Base-by-base conservation (phyloP, 2,329 filamentous ascomycete species). In the Ceratocystis variospora region DNA sequence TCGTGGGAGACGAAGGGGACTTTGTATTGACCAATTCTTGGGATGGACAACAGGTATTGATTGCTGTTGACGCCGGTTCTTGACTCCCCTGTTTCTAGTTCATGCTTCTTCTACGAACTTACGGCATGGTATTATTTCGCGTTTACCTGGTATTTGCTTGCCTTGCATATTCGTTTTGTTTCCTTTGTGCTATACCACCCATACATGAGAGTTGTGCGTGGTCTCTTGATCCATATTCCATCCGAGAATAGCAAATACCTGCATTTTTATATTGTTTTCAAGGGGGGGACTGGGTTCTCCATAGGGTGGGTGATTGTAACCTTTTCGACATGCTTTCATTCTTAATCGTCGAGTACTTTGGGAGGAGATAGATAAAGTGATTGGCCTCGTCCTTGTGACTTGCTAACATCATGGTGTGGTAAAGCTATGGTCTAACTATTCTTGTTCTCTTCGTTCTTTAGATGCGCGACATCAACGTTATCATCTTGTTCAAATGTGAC, bases 101-200 rank as follows among this genome's bases (percentile, higher is more conserved):
- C 3, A 41, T 41, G 37, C 37, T 41, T 41, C 37, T 41, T 41
- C 37, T 15, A 41, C 37, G 12, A 10, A 10, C 37, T 15, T 41
- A 41, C 37, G 10, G 37, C 37, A 41, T 12, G 37, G 37, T 41
- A 41, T 41, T 41, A 41, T 41, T 41, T 41, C 10, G 12, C 37
- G 37, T 41, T 41, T 41, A 41, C 37, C 37, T 41, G 10, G 10
- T 15, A 41, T 41, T 41, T 12, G 37, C 37, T 31, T 57, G 64
- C 31, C 17, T 22, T 63, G 6, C n/a, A 45, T 25, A 12, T 45
- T 28, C 37, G 6, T 62, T 17, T 59, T 64, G 62, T 59, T 50
- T 31, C 15, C 48, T 63, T 61, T 33, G 17, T 68, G 33, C 48
- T 37, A 57, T 57, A 31, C 7, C 44, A 41, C 50, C 22, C n/a